Evolutionary conservation across 2,329 filamentous ascomycete species (phyloP).

Genomic region (Neonectria ditissima): DNA sequence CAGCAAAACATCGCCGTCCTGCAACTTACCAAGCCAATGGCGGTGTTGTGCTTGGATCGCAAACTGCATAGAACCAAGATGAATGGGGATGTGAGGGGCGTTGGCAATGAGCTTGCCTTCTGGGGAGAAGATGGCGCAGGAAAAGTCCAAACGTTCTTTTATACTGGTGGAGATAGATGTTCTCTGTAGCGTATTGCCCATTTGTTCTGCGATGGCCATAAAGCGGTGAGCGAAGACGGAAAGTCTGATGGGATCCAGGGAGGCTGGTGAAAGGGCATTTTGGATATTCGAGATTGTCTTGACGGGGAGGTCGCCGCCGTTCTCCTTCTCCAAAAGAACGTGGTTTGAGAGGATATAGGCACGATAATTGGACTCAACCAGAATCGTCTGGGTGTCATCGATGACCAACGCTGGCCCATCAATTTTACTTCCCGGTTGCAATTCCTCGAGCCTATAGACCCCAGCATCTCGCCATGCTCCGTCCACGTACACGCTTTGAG

Average conservation of each 20-base stretch:
- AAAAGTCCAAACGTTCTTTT: conserved; percentile 58
- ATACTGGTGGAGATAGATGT: conserved; percentile 65
- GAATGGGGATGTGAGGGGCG: conserved; percentile 52
- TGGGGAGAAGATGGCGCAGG: conserved; percentile 57
- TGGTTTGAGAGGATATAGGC: conserved; percentile 47
- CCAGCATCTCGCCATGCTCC: conserved; percentile 21
- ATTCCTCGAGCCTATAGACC: conserved; percentile 15
- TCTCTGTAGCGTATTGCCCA: conserved; percentile 67
- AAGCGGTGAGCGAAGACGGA: conserved; percentile 68
- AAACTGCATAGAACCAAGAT: conserved; percentile 57
- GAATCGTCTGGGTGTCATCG: conserved; percentile 48
- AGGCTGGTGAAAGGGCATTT: neutral
- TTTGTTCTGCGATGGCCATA: conserved; percentile 70
- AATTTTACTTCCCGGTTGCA: conserved; percentile 22
- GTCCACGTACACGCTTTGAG: conserved; percentile 27
- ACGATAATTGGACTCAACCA: conserved; percentile 43
- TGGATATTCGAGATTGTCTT: neutral
- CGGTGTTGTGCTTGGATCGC: conserved; percentile 54
- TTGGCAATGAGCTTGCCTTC: conserved; percentile 55
- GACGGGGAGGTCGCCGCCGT: neutral
- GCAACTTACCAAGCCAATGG: conserved; percentile 48
- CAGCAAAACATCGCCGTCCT: conserved; percentile 54
- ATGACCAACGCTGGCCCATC: conserved; percentile 49
- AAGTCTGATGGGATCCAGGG: conserved; percentile 61
- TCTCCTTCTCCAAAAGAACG: conserved; percentile 46